A percentile compares a stretch with the other conserved stretches of the same genome.
Conservation (phyloP, 2,329 filamentous ascomycete species). For the Canariomyces notabilis region DNA sequence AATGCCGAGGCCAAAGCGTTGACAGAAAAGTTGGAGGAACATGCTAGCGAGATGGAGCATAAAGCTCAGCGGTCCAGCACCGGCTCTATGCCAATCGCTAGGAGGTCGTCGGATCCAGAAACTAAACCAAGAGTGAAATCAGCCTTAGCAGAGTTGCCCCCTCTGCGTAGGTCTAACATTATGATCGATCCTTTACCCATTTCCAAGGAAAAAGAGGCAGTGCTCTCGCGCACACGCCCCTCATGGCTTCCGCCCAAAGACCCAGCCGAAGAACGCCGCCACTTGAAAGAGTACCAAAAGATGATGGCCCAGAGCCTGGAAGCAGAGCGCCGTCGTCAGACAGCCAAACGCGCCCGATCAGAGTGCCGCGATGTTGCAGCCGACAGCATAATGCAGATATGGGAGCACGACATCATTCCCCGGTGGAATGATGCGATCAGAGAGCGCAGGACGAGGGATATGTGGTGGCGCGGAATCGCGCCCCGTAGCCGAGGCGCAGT, state of each 20-base stretch:
- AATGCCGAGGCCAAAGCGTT: slow-evolving; percentile 68
- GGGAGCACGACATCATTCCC: slow-evolving; percentile 72
- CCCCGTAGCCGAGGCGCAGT: slow-evolving; percentile 64
- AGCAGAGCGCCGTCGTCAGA: slow-evolving; percentile 56
- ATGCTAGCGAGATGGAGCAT: slow-evolving; percentile 59
- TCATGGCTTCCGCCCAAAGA: slow-evolving; percentile 85
- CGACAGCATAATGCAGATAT: slow-evolving; percentile 55
- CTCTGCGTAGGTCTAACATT: slow-evolving; percentile 66
- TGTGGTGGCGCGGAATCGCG: slow-evolving; percentile 79
- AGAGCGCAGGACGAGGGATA: slow-evolving; percentile 64
- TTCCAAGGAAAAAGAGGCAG: slow-evolving; percentile 81
- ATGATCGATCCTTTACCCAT: slow-evolving; percentile 81
- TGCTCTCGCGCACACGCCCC: slow-evolving; percentile 72
- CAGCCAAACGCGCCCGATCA: slow-evolving; percentile 45
- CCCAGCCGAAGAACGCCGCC: slow-evolving; percentile 83
- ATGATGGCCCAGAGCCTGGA: slow-evolving; percentile 67
- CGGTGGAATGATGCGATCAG: slow-evolving; percentile 69
- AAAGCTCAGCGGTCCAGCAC: slow-evolving; percentile 35
- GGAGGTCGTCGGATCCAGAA: slow-evolving; percentile 35
- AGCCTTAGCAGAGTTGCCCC: slow-evolving; percentile 64
- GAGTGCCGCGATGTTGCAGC: slow-evolving; percentile 51
- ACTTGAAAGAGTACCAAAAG: slow-evolving; percentile 77
- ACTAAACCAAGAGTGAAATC: slow-evolving; percentile 56
- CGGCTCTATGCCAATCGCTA: slow-evolving; percentile 32
- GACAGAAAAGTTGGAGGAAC: slow-evolving; percentile 76